These are phyloP conservation scores for Gorgonomyces haynaldii DNA, from an alignment of 192 early-diverging fungal genomes.

Conservation along the genomic window DNA sequence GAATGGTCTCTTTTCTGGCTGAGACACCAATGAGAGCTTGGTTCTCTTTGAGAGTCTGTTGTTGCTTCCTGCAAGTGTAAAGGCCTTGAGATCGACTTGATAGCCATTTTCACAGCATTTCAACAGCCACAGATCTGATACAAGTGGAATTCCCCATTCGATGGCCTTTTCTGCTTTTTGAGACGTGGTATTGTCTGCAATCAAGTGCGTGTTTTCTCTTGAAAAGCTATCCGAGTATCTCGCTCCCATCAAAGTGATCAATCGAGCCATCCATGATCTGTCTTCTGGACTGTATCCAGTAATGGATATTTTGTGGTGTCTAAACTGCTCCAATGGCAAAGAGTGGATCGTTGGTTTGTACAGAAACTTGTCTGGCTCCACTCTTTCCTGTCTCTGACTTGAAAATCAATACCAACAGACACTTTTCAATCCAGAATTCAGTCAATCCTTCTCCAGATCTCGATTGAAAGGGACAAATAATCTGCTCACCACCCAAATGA, in stretches of 20 bases:
- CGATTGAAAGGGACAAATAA: too few relatives aligned
- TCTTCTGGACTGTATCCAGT: background rate
- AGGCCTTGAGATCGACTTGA: background rate
- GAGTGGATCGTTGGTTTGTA: background rate
- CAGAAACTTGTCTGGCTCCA: too few relatives aligned
- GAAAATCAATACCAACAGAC: background rate
- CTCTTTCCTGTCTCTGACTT: too few relatives aligned
- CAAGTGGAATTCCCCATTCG: constrained; percentile 3
- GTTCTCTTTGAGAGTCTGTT: background rate
- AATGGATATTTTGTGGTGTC: background rate
- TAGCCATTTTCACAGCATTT: background rate
- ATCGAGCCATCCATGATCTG: background rate
- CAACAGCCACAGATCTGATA: background rate
- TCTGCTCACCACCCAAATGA: too few relatives aligned
- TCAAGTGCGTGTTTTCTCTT: constrained; percentile 6
- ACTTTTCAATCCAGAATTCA: constrained; percentile 9
- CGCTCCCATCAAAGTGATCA: constrained; percentile 1
- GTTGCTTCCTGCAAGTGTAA: too few relatives aligned
- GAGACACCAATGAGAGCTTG: background rate
- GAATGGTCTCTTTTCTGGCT: background rate
- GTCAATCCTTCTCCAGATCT: too few relatives aligned
- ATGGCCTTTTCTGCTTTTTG: constrained; percentile 1
- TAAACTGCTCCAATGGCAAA: background rate
- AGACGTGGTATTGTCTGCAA: background rate
- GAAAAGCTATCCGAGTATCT: constrained; percentile 3